phyloP scores from a whole-genome alignment of 2,329 filamentous ascomycete genomes.

The Trichoderma endophyticum region DNA sequence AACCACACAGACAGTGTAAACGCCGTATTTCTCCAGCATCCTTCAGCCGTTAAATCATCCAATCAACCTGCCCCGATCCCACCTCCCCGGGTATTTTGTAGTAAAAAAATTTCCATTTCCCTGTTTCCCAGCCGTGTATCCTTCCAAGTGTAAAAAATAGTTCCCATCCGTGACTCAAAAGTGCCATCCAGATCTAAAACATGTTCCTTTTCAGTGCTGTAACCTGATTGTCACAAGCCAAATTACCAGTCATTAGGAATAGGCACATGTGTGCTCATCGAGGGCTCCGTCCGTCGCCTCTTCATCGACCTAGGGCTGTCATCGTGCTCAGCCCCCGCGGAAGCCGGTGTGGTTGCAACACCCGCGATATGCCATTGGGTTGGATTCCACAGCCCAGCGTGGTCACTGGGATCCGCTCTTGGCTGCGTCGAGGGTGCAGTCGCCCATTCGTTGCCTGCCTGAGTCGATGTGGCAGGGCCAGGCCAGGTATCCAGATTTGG shows the following conservation, averaged over 20 bases:
- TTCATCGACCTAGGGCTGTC: conserved; percentile 38
- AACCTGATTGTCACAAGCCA: background rate
- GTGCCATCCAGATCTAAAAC: background rate
- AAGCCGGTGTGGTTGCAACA: conserved; percentile 25
- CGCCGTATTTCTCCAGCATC: conserved; percentile 1
- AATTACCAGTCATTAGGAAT: conserved; percentile 33
- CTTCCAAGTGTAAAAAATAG: background rate
- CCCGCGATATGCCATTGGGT: conserved; percentile 34
- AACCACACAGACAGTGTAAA: conserved; percentile 3
- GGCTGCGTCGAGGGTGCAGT: conserved; percentile 20
- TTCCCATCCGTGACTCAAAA: background rate
- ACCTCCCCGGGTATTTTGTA: background rate
- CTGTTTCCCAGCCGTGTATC: background rate
- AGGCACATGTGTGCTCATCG: conserved; percentile 32
- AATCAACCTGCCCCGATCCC: background rate
- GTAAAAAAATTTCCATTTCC: background rate
- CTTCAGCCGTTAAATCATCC: background rate
- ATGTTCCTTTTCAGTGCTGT: background rate
- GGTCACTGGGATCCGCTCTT: conserved; percentile 33
- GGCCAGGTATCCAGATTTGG: conserved; percentile 36
- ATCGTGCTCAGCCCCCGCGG: conserved; percentile 29
- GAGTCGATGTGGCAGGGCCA: conserved; percentile 25
- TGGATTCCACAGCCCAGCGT: conserved; percentile 36
- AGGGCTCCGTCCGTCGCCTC: conserved; percentile 31
- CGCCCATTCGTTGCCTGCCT: conserved; percentile 35